A percentile compares a stretch with the other conserved stretches of the same genome.
phyloP scores from a whole-genome alignment of 305 asterid genomes.

The Fraxinus ornus region DNA sequence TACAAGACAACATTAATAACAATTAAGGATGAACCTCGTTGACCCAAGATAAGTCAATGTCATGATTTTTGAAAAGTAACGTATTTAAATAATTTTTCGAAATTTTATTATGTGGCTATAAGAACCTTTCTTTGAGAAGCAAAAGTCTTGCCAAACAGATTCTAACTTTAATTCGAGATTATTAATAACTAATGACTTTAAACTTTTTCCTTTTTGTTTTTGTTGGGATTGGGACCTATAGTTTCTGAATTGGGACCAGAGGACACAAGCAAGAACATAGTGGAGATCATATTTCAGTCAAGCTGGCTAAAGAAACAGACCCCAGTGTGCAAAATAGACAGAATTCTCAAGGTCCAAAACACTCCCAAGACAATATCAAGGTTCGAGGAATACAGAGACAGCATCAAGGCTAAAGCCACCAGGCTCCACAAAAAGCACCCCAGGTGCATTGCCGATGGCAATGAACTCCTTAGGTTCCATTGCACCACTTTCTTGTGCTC shows the following conservation, averaged over 20 bases:
- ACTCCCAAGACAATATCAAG: slow-evolving; percentile 73
- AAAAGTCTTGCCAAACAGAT: too few species aligned
- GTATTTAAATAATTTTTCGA: too few species aligned
- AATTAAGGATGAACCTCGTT: background rate
- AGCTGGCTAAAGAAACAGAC: slow-evolving; percentile 77
- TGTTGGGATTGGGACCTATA: slow-evolving; percentile 15
- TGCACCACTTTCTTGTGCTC: slow-evolving; percentile 73
- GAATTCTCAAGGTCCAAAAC: slow-evolving; percentile 73
- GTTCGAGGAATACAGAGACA: slow-evolving; percentile 77
- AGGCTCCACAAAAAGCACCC: slow-evolving; percentile 69
- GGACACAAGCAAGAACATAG: slow-evolving; percentile 91
- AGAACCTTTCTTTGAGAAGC: too few species aligned
- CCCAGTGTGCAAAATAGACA: slow-evolving; percentile 77
- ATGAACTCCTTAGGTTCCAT: slow-evolving; percentile 79
- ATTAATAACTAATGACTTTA: background rate
- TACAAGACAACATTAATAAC: background rate
- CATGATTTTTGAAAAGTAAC: too few species aligned
- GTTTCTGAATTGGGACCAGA: slow-evolving; percentile 77
- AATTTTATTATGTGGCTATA: too few species aligned
- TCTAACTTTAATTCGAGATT: background rate
- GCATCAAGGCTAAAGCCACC: slow-evolving; percentile 66
- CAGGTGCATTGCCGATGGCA: slow-evolving; percentile 90
- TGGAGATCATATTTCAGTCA: slow-evolving; percentile 90
- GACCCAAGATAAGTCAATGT: background rate
- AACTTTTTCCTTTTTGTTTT: background rate